Base-by-base conservation (phyloP, 78 protist genomes). In the Dictyostelium citrinum region DNA sequence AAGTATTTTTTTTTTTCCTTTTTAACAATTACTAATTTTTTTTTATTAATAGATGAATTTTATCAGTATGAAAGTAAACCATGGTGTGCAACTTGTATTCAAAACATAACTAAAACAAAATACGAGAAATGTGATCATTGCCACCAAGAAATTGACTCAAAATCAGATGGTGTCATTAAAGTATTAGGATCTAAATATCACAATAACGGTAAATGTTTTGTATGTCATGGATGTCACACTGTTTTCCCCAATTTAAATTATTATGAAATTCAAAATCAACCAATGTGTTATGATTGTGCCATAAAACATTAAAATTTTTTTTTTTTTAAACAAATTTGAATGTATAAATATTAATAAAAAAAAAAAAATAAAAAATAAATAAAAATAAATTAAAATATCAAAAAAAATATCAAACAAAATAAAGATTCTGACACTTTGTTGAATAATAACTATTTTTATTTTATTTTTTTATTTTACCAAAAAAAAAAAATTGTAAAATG, bases 201-300 rank as follows among this genome's bases (percentile, higher is more conserved):
- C 64, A 86, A 86, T 10, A 86, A 86, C 29, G 43, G 79, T 10
- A 41, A 27, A 31, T 86, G 92, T 61, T 86, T 86, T 58, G 43
- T 46, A 1, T 86, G 92, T 11, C 24, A 8, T 14, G 83, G 67
- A 22, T 86, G 92, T 64, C 14, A n/a, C 7, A 31, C 83, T 20
- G 60, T 82, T n/a, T 86, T 86, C 84, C 92, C 92, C 1, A 29
- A 22, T 10, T 31, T 86, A 10, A 86, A 86, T 51, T 86, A 51
- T 58, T 86, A 76, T 64, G 92, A 86, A 77, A 70, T 86, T 6
- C 31, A 74, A 29, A 39, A 41, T 8, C 24, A 64, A 7, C 84
- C 92, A 37, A 75, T 37, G 71, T 86, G 92, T 45, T 77, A 86
- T 86, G 92, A 86, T 31, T 86, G 92, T 72, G 92, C 92, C 8